Evolutionary conservation across 2,329 filamentous ascomycete species (phyloP).

Genomic region (Cladobotryum mycophilum): DNA sequence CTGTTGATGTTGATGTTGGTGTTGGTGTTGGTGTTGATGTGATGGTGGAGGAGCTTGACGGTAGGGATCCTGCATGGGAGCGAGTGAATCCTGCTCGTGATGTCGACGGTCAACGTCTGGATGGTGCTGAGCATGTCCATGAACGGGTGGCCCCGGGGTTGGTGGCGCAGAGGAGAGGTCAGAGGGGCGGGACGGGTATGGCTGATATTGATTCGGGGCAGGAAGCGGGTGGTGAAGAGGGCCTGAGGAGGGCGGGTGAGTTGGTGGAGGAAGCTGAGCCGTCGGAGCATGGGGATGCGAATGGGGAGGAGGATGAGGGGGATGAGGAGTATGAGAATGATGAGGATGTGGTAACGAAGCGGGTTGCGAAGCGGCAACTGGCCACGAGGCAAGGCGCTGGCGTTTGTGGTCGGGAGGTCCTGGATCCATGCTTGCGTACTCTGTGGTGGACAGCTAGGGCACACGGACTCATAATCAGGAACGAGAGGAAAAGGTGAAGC

Average conservation of each 20-base stretch:
- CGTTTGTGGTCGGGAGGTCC: slow-evolving; percentile 54
- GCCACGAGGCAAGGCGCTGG: slow-evolving; percentile 48
- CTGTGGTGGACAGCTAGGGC: slow-evolving; percentile 28
- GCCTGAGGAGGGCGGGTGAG: slow-evolving; percentile 16
- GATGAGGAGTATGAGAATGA: slow-evolving; percentile 20
- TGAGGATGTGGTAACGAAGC: slow-evolving; percentile 42
- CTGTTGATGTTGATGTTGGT: slow-evolving; percentile 16
- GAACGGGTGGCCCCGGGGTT: slow-evolving; percentile 20
- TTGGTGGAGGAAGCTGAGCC: slow-evolving; percentile 21
- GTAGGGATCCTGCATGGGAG: slow-evolving; percentile 50
- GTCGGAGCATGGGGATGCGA: slow-evolving; percentile 21
- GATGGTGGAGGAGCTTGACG: slow-evolving; percentile 23
- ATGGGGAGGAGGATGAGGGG: slow-evolving; percentile 20
- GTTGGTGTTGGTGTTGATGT: slow-evolving; percentile 15
- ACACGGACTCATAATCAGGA: slow-evolving; percentile 31
- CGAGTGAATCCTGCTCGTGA: slow-evolving; percentile 50
- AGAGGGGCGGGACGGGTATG: slow-evolving; percentile 29
- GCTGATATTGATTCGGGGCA: slow-evolving; percentile 34
- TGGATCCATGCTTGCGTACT: slow-evolving; percentile 52
- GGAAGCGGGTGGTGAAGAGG: slow-evolving; percentile 21
- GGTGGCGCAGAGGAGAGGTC: slow-evolving; percentile 28
- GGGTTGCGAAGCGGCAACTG: slow-evolving; percentile 42
- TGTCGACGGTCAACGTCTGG: slow-evolving; percentile 47
- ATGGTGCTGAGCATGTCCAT: slow-evolving; percentile 29
- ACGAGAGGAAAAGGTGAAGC: slow-evolving; percentile 29